Base-by-base conservation (phyloP, 2,329 filamentous ascomycete genomes). In the Fusarium sp. region DNA sequence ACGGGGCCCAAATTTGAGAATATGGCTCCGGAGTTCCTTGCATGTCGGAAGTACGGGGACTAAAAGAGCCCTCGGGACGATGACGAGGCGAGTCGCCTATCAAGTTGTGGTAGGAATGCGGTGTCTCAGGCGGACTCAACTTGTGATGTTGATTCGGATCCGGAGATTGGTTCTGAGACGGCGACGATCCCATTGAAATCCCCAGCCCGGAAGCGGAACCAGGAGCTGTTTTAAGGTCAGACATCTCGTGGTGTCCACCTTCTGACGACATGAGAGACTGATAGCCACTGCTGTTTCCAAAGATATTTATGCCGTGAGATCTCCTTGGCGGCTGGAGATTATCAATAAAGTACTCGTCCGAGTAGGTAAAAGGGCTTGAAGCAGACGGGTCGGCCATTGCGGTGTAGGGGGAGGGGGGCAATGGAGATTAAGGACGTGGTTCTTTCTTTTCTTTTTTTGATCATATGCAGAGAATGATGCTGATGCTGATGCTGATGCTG, bases 221-320 rank as follows among this genome's bases (percentile, higher is more conserved):
- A 34, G 48, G 34, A 65, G 31, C 52, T 46, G 48, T 66, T 58
- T 42, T 19, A 14, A 74, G 52, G 43, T 69, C 55, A 19, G 58
- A 58, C 57, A 75, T 58, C 31, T 75, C 73, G 56, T 75, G 73
- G 23, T 26, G 31, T 51, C 23, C 34, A 26, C 34, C 58, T 37
- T 59, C 66, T 45, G 67, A 65, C 5, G 60, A 59, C 72, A 72
- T 74, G 21, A 68, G 50, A 25, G 49, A 52, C 21, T 65, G 65
- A 49, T 75, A 75, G 16, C 70, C 71, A 43, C 71, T 58, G 31
- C 58, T 66, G 26, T 46, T 73, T 12, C 69, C 70, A 46, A 74
- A 74, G 23, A 72, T 41, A 48, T 58, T 70, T 65, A 70, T 46
- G 63, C 54, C 46, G 14, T 66, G 42, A 51, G 61, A 43, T 57